phyloP scores from a whole-genome alignment of 2,329 filamentous ascomycete genomes.

The Orbilia quercus region DNA sequence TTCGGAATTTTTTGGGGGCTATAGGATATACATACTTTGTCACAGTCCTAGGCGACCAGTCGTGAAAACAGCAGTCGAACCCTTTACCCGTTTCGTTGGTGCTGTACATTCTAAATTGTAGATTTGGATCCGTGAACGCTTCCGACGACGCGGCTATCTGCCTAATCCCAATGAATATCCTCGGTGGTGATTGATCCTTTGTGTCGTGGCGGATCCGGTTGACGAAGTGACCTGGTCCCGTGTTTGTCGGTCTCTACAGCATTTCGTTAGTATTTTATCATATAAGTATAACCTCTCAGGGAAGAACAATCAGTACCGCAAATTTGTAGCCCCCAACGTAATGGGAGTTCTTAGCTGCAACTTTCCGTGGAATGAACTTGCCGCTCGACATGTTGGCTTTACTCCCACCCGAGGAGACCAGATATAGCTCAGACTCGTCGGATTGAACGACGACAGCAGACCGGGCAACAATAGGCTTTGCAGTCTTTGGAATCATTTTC shows the following conservation, averaged over 20 bases:
- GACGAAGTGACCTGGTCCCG: conserved; percentile 31
- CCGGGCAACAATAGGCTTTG: conserved; percentile 33
- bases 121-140: conserved; percentile 43
- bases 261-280: too few relatives aligned
- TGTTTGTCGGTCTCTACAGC: conserved; percentile 21
- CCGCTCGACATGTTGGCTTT: conserved; percentile 48
- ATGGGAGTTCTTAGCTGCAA: conserved; percentile 19
- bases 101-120: conserved; percentile 48
- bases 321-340: conserved; percentile 35
- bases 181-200: conserved; percentile 33
- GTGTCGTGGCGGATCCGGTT: conserved; percentile 33
- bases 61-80: conserved; percentile 53
- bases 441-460: conserved; percentile 53
- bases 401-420: conserved; percentile 33
- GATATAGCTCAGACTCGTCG: conserved; percentile 46
- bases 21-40: conserved; percentile 21
- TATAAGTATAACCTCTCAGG: neutral
- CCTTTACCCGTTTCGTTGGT: conserved; percentile 44
- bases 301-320: conserved; percentile 8
- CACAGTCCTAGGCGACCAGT: conserved; percentile 38
- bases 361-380: conserved; percentile 19
- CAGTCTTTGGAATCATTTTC: conserved; percentile 38
- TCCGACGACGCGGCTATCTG: conserved; percentile 19
- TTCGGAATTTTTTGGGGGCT: neutral
- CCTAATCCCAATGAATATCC: conserved; percentile 45